Percentiles rank a stretch among this genome's conserved stretches.
These are phyloP conservation scores for Citrullus mucosospermus DNA, from an alignment of 306 rosid genomes.

Conservation along the genomic window DNA sequence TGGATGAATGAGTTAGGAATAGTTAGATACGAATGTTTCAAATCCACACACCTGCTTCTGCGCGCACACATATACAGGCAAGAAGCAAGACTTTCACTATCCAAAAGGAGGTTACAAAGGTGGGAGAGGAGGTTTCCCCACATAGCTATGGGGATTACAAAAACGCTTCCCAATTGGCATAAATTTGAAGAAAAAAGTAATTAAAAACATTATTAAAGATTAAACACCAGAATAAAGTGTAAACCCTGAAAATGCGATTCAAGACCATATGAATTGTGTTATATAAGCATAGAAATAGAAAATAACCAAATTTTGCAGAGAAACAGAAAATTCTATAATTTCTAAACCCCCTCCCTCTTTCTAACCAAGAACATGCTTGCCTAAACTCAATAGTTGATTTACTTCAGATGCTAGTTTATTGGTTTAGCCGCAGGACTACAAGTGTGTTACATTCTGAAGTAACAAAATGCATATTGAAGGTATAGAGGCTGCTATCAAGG, in stretches of 20 bases:
- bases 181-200: background rate
- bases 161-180: background rate
- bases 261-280: background rate
- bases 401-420: background rate
- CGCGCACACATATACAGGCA: background rate
- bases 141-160: background rate
- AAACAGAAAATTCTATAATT: background rate
- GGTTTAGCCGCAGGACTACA: background rate
- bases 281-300: background rate
- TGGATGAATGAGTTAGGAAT: background rate
- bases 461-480: background rate
- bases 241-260: background rate
- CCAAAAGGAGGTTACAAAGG: background rate
- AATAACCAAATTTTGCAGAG: background rate
- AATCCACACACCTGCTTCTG: too few relatives aligned
- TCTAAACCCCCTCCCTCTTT: background rate
- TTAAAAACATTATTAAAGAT: too few relatives aligned
- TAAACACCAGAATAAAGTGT: background rate
- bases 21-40: background rate
- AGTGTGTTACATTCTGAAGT: background rate
- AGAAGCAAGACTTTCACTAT: background rate
- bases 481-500: background rate
- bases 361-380: background rate
- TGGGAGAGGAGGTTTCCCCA: background rate
- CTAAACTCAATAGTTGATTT: background rate